Base-by-base conservation (phyloP, 164 flowering plant species). In the Tetracentron sinense region DNA sequence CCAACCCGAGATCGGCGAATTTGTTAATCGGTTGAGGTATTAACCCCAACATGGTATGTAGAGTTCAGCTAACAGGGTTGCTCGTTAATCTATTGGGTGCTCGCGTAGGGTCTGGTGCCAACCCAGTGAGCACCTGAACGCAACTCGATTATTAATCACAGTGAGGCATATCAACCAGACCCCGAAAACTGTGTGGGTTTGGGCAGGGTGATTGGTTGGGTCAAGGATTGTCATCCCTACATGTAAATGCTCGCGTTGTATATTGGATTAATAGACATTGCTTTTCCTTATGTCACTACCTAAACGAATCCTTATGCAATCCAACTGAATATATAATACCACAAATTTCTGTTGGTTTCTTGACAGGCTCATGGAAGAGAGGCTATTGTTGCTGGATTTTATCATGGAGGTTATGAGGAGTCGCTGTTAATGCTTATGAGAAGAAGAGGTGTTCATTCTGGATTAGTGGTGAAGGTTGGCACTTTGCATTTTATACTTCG, bases 381-480 rank as follows among this genome's bases (percentile, higher is more conserved):
- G 78, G 80, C 96, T 59, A 80, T 92, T 72, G 88, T 95, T 65
- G 74, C 98, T 67, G 98, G 99, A 72, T 92, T 95, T 77, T 95
- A 90, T 80, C 99, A 95, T 54, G 93, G 79, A 73, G 97, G 93
- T 61, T 95, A 83, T 81, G 95, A 92, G 73, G 95, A 85, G 67
- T 74, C 94, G 48, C 61, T 92, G 56, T 68, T 95, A 69, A 92
- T 92, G 96, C 97, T 95, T 64, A 95, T 95, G 98, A 88, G 84
- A 75, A 82, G 98, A 89, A 87, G 98, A 82, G 95, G 93, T 68
- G 89, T 92, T 56, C 89, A 92, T 73, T 78, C 98, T 52, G 99
- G 99, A 63, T 76, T 95, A 71, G 99, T 95, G 66, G 88, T 95
- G 62, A 95, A 95, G 97, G 98, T 95, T 50, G 10, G 69, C 53